A percentile compares a stretch with the other conserved stretches of the same genome.
phyloP scores from a whole-genome alignment of 768 basidiomycete genomes.

The Scleroderma citrinum region DNA sequence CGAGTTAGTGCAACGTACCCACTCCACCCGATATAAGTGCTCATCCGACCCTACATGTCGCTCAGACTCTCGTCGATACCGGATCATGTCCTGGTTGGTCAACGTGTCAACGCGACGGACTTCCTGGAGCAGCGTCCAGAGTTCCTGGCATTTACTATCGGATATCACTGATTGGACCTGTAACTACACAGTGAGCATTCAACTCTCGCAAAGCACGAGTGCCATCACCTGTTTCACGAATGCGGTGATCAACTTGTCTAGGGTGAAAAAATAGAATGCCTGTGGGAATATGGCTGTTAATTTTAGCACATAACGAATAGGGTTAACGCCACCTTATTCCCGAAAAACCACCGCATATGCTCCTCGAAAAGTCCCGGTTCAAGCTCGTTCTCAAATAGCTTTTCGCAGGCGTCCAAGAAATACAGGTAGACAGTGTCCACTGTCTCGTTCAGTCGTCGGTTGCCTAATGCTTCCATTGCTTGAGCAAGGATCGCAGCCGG shows the following conservation, averaged over 20 bases:
- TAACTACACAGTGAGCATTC: too few species aligned
- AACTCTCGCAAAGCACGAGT: too few species aligned
- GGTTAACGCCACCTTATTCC: conserved; percentile 58
- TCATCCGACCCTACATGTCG: conserved; percentile 69
- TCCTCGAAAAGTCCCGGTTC: conserved; percentile 93
- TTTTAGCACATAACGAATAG: background rate
- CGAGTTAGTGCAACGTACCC: conserved; percentile 42
- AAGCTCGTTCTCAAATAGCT: conserved; percentile 88
- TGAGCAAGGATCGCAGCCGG: conserved; percentile 59
- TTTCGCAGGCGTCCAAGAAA: conserved; percentile 85
- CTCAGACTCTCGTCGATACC: conserved; percentile 78
- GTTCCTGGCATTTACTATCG: conserved; percentile 82
- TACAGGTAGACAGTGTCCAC: conserved; percentile 81
- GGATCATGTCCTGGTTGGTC: conserved; percentile 60
- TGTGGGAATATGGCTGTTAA: conserved; percentile 34
- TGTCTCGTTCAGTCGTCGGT: conserved; percentile 39
- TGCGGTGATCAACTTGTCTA: conserved; percentile 87
- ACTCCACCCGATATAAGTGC: conserved; percentile 72
- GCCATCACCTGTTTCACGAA: conserved; percentile 89
- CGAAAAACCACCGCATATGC: conserved; percentile 92
- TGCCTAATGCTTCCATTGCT: conserved; percentile 56
- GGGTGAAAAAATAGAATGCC: conserved; percentile 88
- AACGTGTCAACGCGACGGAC: conserved; percentile 49
- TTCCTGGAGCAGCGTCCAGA: conserved; percentile 69
- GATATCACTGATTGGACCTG: conserved; percentile 84